Evolutionary conservation across 345 rosid species (phyloP).

Genomic region (Luvunga scandens): DNA sequence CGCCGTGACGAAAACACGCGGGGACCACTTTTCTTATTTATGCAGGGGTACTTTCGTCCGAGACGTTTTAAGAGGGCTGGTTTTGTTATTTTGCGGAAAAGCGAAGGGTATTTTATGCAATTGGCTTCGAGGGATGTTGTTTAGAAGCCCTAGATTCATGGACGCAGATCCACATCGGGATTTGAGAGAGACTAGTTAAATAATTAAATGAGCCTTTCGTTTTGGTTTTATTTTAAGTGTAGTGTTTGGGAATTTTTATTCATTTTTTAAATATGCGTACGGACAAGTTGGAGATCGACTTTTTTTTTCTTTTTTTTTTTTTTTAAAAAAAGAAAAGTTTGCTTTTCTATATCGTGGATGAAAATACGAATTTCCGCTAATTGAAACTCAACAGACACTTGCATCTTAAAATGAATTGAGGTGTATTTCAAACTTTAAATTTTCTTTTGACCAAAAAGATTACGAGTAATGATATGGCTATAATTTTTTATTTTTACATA

Average conservation of each 20-base stretch:
- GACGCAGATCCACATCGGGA: conserved; percentile 24
- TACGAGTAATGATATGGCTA: too few species aligned
- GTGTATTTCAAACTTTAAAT: too few species aligned
- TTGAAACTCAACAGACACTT: too few species aligned
- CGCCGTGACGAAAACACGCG: not conserved
- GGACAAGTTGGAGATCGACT: not conserved
- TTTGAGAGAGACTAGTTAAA: not conserved
- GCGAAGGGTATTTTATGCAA: not conserved
- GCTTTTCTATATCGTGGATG: too few species aligned
- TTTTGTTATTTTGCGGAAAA: not conserved
- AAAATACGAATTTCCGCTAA: too few species aligned
- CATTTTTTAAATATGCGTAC: not conserved
- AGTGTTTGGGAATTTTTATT: not conserved
- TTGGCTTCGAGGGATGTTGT: not conserved
- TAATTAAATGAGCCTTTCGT: too few species aligned
- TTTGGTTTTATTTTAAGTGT: not conserved
- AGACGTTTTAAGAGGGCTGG: not conserved
- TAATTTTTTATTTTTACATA: too few species aligned
- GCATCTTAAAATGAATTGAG: too few species aligned
- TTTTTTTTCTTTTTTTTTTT: too few species aligned
- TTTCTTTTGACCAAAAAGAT: too few species aligned
- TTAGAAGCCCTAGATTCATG: conserved; percentile 23
- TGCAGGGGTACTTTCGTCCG: not conserved
- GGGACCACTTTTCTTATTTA: not conserved
- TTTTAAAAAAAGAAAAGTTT: too few species aligned